phyloP scores from a whole-genome alignment of 192 early-diverging fungal species.

The Coemansia sp. region DNA sequence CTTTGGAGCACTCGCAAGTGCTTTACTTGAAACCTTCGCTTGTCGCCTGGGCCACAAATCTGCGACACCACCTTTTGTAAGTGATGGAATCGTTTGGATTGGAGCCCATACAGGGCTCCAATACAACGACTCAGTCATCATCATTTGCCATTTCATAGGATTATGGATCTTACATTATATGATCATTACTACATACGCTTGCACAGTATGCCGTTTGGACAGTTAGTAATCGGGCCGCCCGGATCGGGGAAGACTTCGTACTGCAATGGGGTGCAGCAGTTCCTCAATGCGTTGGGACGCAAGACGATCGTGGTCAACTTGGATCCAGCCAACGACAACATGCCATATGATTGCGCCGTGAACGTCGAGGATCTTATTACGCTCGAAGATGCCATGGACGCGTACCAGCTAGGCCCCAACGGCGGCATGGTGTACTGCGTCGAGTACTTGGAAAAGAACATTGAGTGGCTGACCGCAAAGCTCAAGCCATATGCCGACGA shows the following conservation, averaged over 20 bases:
- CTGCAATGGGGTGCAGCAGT: constrained; percentile 89
- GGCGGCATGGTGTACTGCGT: constrained; percentile 97
- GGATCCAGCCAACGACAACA: constrained; percentile 94
- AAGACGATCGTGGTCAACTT: constrained; percentile 93
- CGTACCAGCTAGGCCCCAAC: constrained; percentile 90
- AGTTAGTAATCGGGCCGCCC: constrained; percentile 94
- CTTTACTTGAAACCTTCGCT: too few relatives aligned
- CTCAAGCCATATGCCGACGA: constrained; percentile 53
- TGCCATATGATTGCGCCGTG: constrained; percentile 79
- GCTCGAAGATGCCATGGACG: constrained; percentile 91
- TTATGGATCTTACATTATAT: too few relatives aligned
- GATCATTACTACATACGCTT: too few relatives aligned
- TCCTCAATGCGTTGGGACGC: constrained; percentile 76
- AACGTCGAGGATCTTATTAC: constrained; percentile 92
- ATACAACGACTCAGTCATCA: too few relatives aligned
- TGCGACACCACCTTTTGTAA: too few relatives aligned
- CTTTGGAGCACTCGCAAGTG: too few relatives aligned
- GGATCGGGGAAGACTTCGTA: constrained; percentile 97
- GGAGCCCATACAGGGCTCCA: too few relatives aligned
- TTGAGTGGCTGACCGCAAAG: constrained; percentile 88
- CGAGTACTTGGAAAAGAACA: constrained; percentile 90
- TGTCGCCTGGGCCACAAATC: too few relatives aligned
- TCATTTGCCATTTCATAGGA: too few relatives aligned
- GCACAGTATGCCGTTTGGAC: constrained; percentile 56
- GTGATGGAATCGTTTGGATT: too few relatives aligned